A percentile compares a stretch with the other conserved stretches of the same genome.
phyloP scores from a whole-genome alignment of 371 early-diverging fungal genomes.

The Blyttiomyces sp. region DNA sequence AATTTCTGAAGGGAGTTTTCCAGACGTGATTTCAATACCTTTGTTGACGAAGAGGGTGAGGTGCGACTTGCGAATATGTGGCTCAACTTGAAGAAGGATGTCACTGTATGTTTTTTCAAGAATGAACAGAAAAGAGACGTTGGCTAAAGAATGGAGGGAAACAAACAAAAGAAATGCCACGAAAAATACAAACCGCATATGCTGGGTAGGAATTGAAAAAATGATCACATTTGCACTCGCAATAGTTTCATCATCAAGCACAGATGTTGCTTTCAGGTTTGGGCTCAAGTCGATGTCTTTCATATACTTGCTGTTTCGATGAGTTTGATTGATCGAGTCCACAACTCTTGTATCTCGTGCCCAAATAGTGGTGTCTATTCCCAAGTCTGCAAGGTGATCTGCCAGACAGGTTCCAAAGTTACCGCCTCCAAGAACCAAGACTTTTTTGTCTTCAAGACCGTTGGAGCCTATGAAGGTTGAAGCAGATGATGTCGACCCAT shows the following conservation, averaged over 20 bases:
- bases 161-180: too few relatives aligned
- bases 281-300: slow-evolving; percentile 15
- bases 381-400: slow-evolving; percentile 43
- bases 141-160: slow-evolving; percentile 1
- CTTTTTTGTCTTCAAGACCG: slow-evolving; percentile 9
- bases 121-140: neutral
- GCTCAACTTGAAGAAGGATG: slow-evolving; percentile 28
- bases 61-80: slow-evolving; percentile 22
- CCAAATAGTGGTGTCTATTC: slow-evolving; percentile 37
- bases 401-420: slow-evolving; percentile 54
- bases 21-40: slow-evolving; percentile 41
- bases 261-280: slow-evolving; percentile 32
- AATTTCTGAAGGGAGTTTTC: slow-evolving; percentile 39
- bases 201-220: slow-evolving; percentile 48
- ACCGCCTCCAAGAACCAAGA: slow-evolving; percentile 35
- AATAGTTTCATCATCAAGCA: slow-evolving; percentile 20
- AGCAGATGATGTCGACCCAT: too few relatives aligned
- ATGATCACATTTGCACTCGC: slow-evolving; percentile 34
- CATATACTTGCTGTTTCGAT: slow-evolving; percentile 41
- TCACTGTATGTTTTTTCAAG: slow-evolving; percentile 13
- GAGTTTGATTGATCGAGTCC: slow-evolving; percentile 32
- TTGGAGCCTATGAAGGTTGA: too few relatives aligned
- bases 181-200: slow-evolving; percentile 33
- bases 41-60: slow-evolving; percentile 50
- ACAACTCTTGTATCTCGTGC: slow-evolving; percentile 39